Percentiles rank a stretch among this genome's conserved stretches.
phyloP scores from a whole-genome alignment of 768 basidiomycete species.

The Rhodotorula kratochvilovae region DNA sequence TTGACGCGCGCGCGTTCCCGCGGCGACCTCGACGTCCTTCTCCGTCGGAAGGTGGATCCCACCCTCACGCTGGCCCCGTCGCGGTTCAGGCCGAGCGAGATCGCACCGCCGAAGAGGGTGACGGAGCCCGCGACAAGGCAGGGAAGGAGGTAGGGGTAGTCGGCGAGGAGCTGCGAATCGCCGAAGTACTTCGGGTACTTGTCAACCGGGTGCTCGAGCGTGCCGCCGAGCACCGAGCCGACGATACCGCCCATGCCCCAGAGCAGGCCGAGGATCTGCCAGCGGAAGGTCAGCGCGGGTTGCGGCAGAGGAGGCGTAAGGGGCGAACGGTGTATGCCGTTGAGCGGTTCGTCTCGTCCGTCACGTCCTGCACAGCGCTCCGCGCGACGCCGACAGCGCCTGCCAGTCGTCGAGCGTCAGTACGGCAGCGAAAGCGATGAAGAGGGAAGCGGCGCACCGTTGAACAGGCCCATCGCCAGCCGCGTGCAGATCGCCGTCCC shows the following conservation, averaged over 20 bases:
- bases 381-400: constrained; percentile 89
- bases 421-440: constrained; percentile 47
- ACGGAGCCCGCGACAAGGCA: constrained; percentile 71
- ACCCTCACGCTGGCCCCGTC: constrained; percentile 83
- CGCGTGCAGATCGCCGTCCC: constrained; percentile 31
- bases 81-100: constrained; percentile 79
- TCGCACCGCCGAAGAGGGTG: constrained; percentile 72
- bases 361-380: constrained; percentile 77
- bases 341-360: constrained; percentile 86
- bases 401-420: constrained; percentile 57
- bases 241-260: constrained; percentile 93
- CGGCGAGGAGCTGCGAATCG: constrained; percentile 57
- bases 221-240: constrained; percentile 66
- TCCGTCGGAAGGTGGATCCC: constrained; percentile 77
- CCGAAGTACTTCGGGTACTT: constrained; percentile 80
- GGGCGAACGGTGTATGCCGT: constrained; percentile 71
- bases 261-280: constrained; percentile 49
- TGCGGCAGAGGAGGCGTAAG: constrained; percentile 58
- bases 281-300: background rate
- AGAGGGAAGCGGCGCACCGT: constrained; percentile 1
- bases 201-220: constrained; percentile 44
- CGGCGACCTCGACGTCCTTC: constrained; percentile 53
- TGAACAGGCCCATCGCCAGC: constrained; percentile 34
- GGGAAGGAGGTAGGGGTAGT: constrained; percentile 86
- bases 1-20: constrained; percentile 33